Evolutionary conservation across 2,329 filamentous ascomycete genomes (phyloP), one percentile per base, ranked within the genome.

Genomic region (Colletotrichum australisinense): DNA sequence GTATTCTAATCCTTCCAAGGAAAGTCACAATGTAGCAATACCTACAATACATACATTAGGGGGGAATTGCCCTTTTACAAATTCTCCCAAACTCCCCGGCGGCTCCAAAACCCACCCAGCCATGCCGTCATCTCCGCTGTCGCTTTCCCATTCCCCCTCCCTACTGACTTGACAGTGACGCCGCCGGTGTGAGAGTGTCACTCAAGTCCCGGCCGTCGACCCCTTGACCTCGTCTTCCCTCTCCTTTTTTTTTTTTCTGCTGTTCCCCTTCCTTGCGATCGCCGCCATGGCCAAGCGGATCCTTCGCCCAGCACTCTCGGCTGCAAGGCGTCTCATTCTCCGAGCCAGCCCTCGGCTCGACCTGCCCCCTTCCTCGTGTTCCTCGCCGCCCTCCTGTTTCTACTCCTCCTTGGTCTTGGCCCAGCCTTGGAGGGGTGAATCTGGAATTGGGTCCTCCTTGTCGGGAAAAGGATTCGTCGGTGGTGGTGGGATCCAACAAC

Each of bases 261-360:
- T 38, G 12, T 7, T 38, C 5, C 38, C 38, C 22, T 65, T 49
- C 57, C 65, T 58, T 49, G 62, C 52, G 69, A 72, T 63, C 52
- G 64, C 42, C 42, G 42, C 65, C 65, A 72, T 72, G 69, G 58
- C 52, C 69, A 30, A 69, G 65, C 58, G 69, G 69, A 72, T 69
- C 65, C 19, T 69, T 58, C 52, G 59, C 32, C 58, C 65, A 65
- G 60, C 56, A 22, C 35, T 66, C 67, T 66, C 67, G 71, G 71
- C 55, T 71, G 55, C 71, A 70, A 49, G 26, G 14, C 26, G 60
- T 57, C 35, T 66, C 67, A 30, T 73, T 58, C 62, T 65, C 56
- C 67, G 60, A 71, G 60, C 56, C 46, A 63, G 28, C 69, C 67
- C 56, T 70, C 71, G 71, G 70, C 70, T 73, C 8, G 56, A 70